Evolutionary conservation across 305 asterid species (phyloP).

Genomic region (Solanum hybrid): DNA sequence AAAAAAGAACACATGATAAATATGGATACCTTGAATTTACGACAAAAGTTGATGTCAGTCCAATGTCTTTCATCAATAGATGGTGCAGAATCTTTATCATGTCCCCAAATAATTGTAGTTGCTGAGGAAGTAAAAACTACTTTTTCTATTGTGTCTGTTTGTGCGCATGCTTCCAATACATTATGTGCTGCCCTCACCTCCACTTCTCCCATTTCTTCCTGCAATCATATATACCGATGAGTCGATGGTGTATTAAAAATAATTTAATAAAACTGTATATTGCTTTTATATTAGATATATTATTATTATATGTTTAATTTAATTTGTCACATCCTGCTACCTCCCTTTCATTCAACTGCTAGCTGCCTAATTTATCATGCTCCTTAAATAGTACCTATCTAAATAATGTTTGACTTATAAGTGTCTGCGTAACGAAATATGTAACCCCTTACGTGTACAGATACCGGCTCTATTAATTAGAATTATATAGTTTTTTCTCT

Average conservation of each 20-base stretch:
- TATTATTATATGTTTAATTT: not conserved
- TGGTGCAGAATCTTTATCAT: not conserved
- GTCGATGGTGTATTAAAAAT: not conserved
- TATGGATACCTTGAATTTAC: slow-evolving; percentile 16
- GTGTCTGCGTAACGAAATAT: not conserved
- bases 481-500: not conserved
- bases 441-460: not conserved
- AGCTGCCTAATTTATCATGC: not conserved
- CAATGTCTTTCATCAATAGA: slow-evolving; percentile 55
- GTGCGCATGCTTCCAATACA: slow-evolving; percentile 91
- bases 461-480: not conserved
- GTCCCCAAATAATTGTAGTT: slow-evolving; percentile 63
- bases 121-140: slow-evolving; percentile 85
- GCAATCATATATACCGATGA: not conserved
- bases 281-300: not conserved
- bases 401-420: not conserved
- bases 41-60: slow-evolving; percentile 35
- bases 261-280: too few relatives aligned
- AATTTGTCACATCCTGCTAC: not conserved
- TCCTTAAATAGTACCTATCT: not conserved
- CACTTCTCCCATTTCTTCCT: slow-evolving; percentile 75
- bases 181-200: slow-evolving; percentile 95
- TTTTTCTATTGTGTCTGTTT: slow-evolving; percentile 69
- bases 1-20: not conserved
- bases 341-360: not conserved